These are phyloP conservation scores for Neoboletus subvelutipes DNA, from an alignment of 768 basidiomycete species.

Conservation along the genomic window DNA sequence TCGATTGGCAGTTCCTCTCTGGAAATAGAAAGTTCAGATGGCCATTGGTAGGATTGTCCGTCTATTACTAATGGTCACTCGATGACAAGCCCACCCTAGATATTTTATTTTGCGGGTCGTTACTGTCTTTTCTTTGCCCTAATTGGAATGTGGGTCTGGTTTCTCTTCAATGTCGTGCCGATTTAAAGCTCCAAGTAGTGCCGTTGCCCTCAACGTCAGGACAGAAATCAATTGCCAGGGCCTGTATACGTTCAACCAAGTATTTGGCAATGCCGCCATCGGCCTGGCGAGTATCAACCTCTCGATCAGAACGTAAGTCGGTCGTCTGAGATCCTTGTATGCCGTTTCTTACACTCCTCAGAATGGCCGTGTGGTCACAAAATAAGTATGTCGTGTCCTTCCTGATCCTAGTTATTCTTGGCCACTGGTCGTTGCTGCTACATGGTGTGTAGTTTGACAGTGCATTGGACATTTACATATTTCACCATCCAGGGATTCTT, in stretches of 20 bases:
- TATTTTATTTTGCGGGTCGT: constrained; percentile 69
- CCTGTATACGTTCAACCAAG: constrained; percentile 66
- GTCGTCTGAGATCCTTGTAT: background rate
- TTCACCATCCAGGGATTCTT: constrained; percentile 44
- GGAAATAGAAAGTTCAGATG: constrained; percentile 59
- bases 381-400: constrained; percentile 51
- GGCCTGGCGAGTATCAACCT: constrained; percentile 73
- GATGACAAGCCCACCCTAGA: constrained; percentile 32
- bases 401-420: constrained; percentile 57
- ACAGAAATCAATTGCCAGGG: constrained; percentile 62
- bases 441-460: constrained; percentile 44
- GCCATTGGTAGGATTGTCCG: constrained; percentile 52
- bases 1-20: constrained; percentile 62
- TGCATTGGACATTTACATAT: background rate
- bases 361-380: constrained; percentile 72
- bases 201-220: constrained; percentile 58
- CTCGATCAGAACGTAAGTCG: constrained; percentile 60
- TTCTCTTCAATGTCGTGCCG: background rate
- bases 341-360: constrained; percentile 24
- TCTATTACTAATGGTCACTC: background rate
- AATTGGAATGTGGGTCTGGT: constrained; percentile 60
- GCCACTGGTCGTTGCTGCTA: constrained; percentile 69
- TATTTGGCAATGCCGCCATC: constrained; percentile 63
- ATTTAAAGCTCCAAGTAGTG: constrained; percentile 33
- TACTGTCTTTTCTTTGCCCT: constrained; percentile 64